Percentiles rank a stretch among this genome's conserved stretches.
Evolutionary conservation across 495 filamentous ascomycete species (phyloP).

Genomic region (Astrothelium subdiscretum): DNA sequence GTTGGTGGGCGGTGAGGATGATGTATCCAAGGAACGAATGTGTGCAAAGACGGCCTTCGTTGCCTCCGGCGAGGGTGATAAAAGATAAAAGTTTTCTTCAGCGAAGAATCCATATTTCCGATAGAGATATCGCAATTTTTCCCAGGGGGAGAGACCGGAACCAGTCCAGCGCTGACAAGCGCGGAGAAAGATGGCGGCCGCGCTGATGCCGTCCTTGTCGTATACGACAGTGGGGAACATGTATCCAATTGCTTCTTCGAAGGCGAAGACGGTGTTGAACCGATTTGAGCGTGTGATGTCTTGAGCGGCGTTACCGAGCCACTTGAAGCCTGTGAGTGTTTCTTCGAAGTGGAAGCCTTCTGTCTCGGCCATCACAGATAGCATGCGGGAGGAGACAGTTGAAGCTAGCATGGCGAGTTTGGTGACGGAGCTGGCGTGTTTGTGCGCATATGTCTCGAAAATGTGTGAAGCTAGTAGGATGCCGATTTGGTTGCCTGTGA

Average conservation of each 20-base stretch:
- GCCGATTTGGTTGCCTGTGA: constrained; percentile 62
- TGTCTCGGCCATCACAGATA: constrained; percentile 43
- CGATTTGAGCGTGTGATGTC: constrained; percentile 21
- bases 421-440: constrained; percentile 12
- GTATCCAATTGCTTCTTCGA: constrained; percentile 65
- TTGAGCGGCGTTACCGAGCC: constrained; percentile 41
- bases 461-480: constrained; percentile 49
- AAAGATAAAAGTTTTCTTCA: constrained; percentile 57
- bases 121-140: constrained; percentile 51
- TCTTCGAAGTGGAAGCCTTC: constrained; percentile 49
- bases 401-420: constrained; percentile 47
- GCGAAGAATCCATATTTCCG: constrained; percentile 52
- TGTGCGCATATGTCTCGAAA: constrained; percentile 28
- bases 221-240: constrained; percentile 57
- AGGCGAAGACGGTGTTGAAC: constrained; percentile 47
- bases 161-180: constrained; percentile 43
- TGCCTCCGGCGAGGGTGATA: constrained; percentile 42
- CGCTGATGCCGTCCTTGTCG: constrained; percentile 62
- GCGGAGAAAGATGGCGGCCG: constrained; percentile 51
- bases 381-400: constrained; percentile 57
- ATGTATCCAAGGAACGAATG: constrained; percentile 41
- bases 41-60: constrained; percentile 43
- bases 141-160: constrained; percentile 45
- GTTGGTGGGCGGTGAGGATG: too few relatives aligned
- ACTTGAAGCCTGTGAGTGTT: constrained; percentile 67